Base-by-base conservation (phyloP, 1,139 yeast species). In the Sugiyamaella japonica region DNA sequence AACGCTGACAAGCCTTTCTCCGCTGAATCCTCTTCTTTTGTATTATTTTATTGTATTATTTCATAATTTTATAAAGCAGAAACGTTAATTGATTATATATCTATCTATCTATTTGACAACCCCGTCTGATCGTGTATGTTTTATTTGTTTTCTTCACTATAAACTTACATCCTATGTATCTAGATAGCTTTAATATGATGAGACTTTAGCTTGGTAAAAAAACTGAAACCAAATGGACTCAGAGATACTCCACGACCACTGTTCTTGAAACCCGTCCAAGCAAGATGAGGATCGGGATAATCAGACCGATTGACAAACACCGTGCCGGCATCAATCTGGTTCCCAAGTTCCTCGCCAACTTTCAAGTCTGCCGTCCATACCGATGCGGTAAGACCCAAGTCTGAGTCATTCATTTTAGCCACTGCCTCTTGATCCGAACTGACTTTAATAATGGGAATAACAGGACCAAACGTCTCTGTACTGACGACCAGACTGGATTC, bases 301-400 rank as follows among this genome's bases (percentile, higher is more conserved):
- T 89, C 90, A 47, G 95, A 84, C 8, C 93, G 81, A 76, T 89
- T 88, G 65, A 88, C 83, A 86, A 89, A 89, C 57, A 88, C 83
- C 59, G 93, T 87, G 64, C 97, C 97, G 17, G 96, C 86, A 61
- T 84, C 85, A 56, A 89, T 70, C 65, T 78, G 77, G 65, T 81
- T 78, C n/a, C 95, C 83, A 56, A 88, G 83, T 45, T 74, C 75
- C 63, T 85, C 83, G 39, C 86, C 86, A 31, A 61, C 62, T 31
- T 72, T 62, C 13, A 72, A 64, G 63, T 82, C 77, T 37, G 56
- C 52, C 13, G 83, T 73, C 86, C 86, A 83, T 2, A 83, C 73
- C 0, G 85, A 75, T 3, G 81, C 77, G 55, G 83, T 81, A 45
- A 83, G 70, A 0, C 86, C 86, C 59, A 73, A 75, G 34, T 66